Evolutionary conservation across 106 monocot species (phyloP), one percentile per base, ranked within the genome.

Genomic region (Chionographis japonica): DNA sequence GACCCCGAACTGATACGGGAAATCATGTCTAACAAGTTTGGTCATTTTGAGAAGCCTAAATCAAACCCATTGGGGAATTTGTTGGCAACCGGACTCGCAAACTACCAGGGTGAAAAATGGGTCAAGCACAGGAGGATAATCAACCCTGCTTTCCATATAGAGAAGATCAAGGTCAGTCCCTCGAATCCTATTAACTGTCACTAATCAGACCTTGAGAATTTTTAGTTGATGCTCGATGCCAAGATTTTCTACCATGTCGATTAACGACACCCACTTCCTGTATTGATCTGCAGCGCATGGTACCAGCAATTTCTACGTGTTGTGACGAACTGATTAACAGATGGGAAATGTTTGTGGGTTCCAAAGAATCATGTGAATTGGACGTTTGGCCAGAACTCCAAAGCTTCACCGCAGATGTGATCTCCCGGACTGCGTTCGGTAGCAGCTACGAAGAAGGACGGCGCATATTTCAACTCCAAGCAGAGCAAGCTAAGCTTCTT

Each of bases 121-220:
- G 89, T 72, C 17, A 83, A 63, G 35, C 89, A 86, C 50, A 62
- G 89, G 60, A 83, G 74, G 40, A 89, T 93, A 36, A 61, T 93
- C 11, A 93, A 86, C 67, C 93, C 93, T 17, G 93, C 89, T 56
- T 93, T 93, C 66, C 93, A 89, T 63, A 27, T 81, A 4, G 89
- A 89, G 50, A 93, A 89, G 59, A 61, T 93, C 8, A 89, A 89
- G 88, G 92, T 93, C 80, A 50, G 7, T 64, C 8, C 27, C 27
- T 27, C 1, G 27, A 27, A 27, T 27, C 27, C 27, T 27, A 27
- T 27, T 27, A 27, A 27, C 27, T 27, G 27, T 27, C 27, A 27
- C 27, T 27, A 27, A 27, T 27, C 1, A 27, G 27, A 27, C 27
- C 27, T 27, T 0, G 27, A 27, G 27, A 1, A 27, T 27, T 27